These are phyloP conservation scores for Ogataea pini DNA, from an alignment of 805 yeast genomes.

Conservation along the genomic window DNA sequence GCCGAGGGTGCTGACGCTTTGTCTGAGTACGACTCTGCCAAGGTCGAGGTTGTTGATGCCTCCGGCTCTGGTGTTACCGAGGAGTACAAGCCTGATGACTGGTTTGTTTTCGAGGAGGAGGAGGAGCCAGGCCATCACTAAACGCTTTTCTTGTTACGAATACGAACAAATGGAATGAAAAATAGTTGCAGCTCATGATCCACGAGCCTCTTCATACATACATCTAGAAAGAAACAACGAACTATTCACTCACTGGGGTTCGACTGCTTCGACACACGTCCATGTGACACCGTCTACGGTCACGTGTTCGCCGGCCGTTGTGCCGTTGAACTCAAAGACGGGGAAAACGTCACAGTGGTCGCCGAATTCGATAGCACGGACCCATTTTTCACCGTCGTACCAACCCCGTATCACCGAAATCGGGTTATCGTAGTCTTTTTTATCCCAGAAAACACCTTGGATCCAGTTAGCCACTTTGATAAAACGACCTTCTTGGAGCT, in stretches of 20 bases:
- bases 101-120: conserved; percentile 80
- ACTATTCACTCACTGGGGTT: conserved; percentile 4
- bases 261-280: conserved; percentile 24
- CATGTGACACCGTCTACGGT: conserved; percentile 20
- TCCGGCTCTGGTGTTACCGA: conserved; percentile 43
- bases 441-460: conserved; percentile 48
- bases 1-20: conserved; percentile 65
- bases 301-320: conserved; percentile 14
- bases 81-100: conserved; percentile 60
- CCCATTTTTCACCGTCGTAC: conserved; percentile 16
- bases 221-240: conserved; percentile 7
- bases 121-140: conserved; percentile 52
- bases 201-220: conserved; percentile 6
- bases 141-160: conserved; percentile 9
- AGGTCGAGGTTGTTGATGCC: conserved; percentile 72
- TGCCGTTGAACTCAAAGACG: conserved; percentile 7
- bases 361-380: conserved; percentile 21
- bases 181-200: conserved; percentile 1
- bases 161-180: conserved; percentile 4
- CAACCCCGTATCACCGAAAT: conserved; percentile 24
- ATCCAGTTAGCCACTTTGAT: conserved; percentile 52
- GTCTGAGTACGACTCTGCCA: conserved; percentile 63
- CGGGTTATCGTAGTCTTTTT: conserved; percentile 26
- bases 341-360: conserved; percentile 17
- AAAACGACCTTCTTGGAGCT: conserved; percentile 42